phyloP scores from a whole-genome alignment of 257 asterid species.

The Avicennia marina region DNA sequence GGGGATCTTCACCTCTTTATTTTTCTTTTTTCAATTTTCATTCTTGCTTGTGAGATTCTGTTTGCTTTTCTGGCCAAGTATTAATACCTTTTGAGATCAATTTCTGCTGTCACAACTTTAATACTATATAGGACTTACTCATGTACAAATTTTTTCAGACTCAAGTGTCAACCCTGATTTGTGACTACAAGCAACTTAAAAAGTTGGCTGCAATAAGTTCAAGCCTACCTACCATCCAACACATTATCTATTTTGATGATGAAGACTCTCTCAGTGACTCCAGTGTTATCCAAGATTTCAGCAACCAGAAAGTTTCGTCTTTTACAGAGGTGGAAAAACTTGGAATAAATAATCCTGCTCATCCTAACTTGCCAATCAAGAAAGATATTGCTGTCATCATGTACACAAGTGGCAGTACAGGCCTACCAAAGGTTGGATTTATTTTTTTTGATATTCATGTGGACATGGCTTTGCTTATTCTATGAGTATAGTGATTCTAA shows the following conservation, averaged over 20 bases:
- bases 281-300: constrained; percentile 36
- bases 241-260: constrained; percentile 75
- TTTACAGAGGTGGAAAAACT: constrained; percentile 65
- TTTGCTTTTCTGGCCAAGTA: background rate
- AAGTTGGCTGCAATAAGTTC: constrained; percentile 71
- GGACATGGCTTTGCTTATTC: too few species aligned
- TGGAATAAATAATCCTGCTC: constrained; percentile 69
- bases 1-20: background rate
- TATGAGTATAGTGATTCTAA: constrained; percentile 6
- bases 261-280: constrained; percentile 51
- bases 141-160: constrained; percentile 52
- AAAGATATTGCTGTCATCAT: constrained; percentile 93
- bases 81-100: background rate
- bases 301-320: constrained; percentile 59
- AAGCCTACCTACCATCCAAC: constrained; percentile 76
- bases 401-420: constrained; percentile 99
- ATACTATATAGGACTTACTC: background rate
- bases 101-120: background rate
- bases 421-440: constrained; percentile 83
- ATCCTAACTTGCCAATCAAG: constrained; percentile 75
- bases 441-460: too few species aligned
- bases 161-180: constrained; percentile 93
- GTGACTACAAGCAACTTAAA: constrained; percentile 84
- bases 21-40: background rate
- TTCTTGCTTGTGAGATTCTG: background rate